Conservation (phyloP, 176 grass and related monocot species). For the Oryza meridionalis region DNA sequence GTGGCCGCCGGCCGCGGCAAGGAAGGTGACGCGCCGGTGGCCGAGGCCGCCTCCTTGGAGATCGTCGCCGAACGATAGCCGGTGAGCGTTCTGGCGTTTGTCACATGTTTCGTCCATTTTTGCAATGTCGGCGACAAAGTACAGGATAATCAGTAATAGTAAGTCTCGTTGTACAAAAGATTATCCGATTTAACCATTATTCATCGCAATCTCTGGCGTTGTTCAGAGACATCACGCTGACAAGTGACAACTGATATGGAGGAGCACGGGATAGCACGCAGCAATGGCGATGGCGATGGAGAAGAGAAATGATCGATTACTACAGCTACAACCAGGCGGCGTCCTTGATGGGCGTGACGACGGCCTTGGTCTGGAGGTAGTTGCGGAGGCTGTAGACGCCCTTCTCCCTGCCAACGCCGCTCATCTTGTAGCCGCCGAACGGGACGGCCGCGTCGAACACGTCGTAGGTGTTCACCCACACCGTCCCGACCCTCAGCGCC, state of each 20-base stretch:
- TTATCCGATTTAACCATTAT: background rate
- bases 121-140: too few species aligned
- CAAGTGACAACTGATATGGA: background rate
- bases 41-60: background rate
- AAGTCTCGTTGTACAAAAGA: too few species aligned
- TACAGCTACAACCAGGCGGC: conserved; percentile 38
- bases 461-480: conserved; percentile 92
- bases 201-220: background rate
- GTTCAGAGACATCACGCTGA: background rate
- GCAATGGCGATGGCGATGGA: background rate
- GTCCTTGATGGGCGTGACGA: conserved; percentile 56
- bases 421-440: conserved; percentile 95
- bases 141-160: too few species aligned
- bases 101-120: background rate
- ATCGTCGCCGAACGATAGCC: background rate
- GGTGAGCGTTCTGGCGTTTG: background rate
- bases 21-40: background rate
- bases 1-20: conserved; percentile 1
- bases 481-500: conserved; percentile 66
- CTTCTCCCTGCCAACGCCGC: conserved; percentile 83
- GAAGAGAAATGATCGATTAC: background rate
- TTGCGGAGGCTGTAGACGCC: conserved; percentile 78
- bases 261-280: background rate
- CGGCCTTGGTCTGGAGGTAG: conserved; percentile 90
- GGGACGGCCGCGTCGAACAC: conserved; percentile 90